Base-by-base conservation (phyloP, 768 basidiomycete genomes). In the Phaffia australis region DNA sequence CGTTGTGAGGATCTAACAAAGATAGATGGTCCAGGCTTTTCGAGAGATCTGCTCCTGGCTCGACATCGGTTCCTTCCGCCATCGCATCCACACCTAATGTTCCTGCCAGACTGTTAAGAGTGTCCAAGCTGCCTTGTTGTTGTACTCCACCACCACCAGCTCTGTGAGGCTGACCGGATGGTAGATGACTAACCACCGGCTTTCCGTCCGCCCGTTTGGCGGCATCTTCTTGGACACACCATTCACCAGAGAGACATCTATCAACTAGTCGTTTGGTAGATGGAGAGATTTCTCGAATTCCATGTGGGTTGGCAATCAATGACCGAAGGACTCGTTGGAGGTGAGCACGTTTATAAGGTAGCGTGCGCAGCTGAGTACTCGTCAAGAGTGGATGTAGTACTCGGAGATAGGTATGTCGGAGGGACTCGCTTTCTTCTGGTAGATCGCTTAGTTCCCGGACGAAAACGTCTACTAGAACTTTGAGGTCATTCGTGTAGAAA, bases 401-500 rank as follows among this genome's bases (percentile, higher is more conserved):
- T 23, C 95, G 88, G 42, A 98, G 85, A 75, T 92, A 99, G 0
- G 94, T 98, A 75, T 99, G 94, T 58, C 91, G 89, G 54, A 98
- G 81, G 85, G 91, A 87, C 79, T 97, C 92, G 67, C 85, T 86
- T 46, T 95, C 92, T 66, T 97, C 92, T 70, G 91, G 92, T 23
- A 99, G 77, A 74, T 99, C 87, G 18, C 84, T 83, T 58, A 99
- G 78, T 75, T 97, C 94, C 49, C 95, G 84, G n/a, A 99, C 81
- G 72, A 99, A 97, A 1, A 99, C 95, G 72, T 99, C 95, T 16
- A 99, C 90, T 18, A 99, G 80, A 3, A 99, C 95, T 71, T 89
- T 83, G 42, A 99, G 80, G 72, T 99, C 95, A 73, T 99, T 99
- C 19, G 92, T 97, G 77, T 95, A 99, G 73, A 99, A 98, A 75